Percentiles rank a stretch among this genome's conserved stretches.
phyloP scores from a whole-genome alignment of 2,329 filamentous ascomycete species.

The Ophiostoma tasmaniense region DNA sequence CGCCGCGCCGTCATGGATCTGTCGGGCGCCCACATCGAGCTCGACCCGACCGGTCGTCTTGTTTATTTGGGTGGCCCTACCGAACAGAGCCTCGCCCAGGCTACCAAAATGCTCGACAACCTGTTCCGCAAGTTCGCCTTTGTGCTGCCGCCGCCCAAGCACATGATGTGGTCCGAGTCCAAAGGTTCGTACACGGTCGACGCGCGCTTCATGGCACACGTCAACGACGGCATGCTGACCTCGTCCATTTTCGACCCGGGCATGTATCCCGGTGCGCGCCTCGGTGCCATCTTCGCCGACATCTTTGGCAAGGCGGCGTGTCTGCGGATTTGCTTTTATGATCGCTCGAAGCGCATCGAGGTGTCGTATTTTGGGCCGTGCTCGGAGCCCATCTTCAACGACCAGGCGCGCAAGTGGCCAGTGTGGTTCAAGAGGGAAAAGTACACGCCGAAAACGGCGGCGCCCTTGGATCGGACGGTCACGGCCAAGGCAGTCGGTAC shows the following conservation, averaged over 20 bases:
- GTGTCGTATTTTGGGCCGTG: constrained; percentile 23
- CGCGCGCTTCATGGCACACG: constrained; percentile 24
- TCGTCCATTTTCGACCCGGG: constrained; percentile 26
- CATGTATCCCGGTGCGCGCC: constrained; percentile 10
- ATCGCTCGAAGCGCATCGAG: constrained; percentile 13
- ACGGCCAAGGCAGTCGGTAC: neutral
- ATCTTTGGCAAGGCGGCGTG: constrained; percentile 22
- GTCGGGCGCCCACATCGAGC: constrained; percentile 14
- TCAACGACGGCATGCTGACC: constrained; percentile 24
- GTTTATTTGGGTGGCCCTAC: constrained; percentile 20
- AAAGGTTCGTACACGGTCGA: constrained; percentile 22
- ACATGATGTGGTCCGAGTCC: constrained; percentile 25
- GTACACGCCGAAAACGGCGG: constrained; percentile 15
- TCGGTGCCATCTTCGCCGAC: constrained; percentile 17
- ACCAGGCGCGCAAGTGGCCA: constrained; percentile 16
- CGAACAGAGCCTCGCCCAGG: neutral
- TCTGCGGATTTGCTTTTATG: constrained; percentile 24
- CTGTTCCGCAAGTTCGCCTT: constrained; percentile 18
- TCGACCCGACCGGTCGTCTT: constrained; percentile 16
- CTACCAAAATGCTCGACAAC: constrained; percentile 20
- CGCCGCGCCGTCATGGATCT: constrained; percentile 15
- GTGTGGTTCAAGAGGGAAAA: constrained; percentile 15
- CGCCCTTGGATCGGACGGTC: neutral
- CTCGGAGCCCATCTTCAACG: constrained; percentile 18
- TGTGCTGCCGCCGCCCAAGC: constrained; percentile 13